Evolutionary conservation across 2,329 filamentous ascomycete species (phyloP).

Genomic region (Sordariomycetes sp.): DNA sequence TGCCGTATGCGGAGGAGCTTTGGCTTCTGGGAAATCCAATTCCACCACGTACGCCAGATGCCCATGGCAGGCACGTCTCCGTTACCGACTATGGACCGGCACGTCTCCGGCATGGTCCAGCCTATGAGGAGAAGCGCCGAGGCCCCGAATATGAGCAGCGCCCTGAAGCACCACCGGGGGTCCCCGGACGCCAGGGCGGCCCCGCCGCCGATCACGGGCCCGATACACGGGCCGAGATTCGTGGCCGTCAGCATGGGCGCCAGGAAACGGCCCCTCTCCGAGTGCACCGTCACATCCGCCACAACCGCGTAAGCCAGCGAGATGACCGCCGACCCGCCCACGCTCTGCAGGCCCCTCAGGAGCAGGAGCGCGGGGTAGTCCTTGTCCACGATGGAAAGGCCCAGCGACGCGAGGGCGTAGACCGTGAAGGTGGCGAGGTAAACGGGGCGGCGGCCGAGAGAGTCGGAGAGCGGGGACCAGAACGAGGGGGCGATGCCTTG

Average conservation of each 20-base stretch:
- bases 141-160: slow-evolving; percentile 35
- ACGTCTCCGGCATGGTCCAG: slow-evolving; percentile 44
- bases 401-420: slow-evolving; percentile 42
- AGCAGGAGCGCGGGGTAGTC: slow-evolving; percentile 39
- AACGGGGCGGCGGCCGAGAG: slow-evolving; percentile 38
- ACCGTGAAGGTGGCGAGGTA: slow-evolving; percentile 42
- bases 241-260: slow-evolving; percentile 24
- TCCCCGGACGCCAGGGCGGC: slow-evolving; percentile 40
- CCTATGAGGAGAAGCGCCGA: slow-evolving; percentile 30
- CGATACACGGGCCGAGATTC: slow-evolving; percentile 9
- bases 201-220: slow-evolving; percentile 49
- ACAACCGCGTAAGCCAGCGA: slow-evolving; percentile 48
- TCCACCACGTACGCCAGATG: slow-evolving; percentile 13
- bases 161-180: slow-evolving; percentile 54
- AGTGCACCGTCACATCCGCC: slow-evolving; percentile 50
- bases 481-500: slow-evolving; percentile 50
- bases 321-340: slow-evolving; percentile 48
- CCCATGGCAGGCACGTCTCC: slow-evolving; percentile 32
- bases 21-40: not conserved
- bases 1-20: not conserved
- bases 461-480: slow-evolving; percentile 44
- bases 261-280: slow-evolving; percentile 48
- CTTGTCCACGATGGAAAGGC: slow-evolving; percentile 32
- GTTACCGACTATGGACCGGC: slow-evolving; percentile 36
- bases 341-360: slow-evolving; percentile 44